Percentiles rank a stretch among this genome's conserved stretches.
These are phyloP conservation scores for Chytriomyces sp. DNA, from an alignment of 192 early-diverging fungal genomes.

Conservation along the genomic window DNA sequence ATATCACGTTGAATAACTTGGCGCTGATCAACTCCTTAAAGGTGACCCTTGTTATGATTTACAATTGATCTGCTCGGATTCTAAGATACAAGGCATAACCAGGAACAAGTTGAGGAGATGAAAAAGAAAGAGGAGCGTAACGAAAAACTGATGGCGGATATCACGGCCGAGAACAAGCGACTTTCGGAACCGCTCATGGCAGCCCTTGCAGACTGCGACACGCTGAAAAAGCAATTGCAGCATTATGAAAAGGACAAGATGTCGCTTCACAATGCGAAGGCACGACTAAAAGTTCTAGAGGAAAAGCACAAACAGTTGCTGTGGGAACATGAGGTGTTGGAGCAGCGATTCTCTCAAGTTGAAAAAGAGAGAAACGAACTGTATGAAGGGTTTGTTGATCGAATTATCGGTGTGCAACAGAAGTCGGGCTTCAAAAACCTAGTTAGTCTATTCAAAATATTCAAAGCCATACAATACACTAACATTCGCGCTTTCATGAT, in stretches of 20 bases:
- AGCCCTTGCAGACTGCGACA: constrained; percentile 63
- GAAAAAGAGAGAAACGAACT: constrained; percentile 66
- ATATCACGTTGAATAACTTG: constrained; percentile 69
- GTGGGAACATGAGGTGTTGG: constrained; percentile 69
- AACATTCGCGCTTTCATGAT: neutral
- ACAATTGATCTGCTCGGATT: neutral
- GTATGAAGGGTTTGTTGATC: constrained; percentile 65
- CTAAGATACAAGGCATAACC: neutral
- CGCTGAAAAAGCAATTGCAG: constrained; percentile 56
- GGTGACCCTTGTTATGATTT: constrained; percentile 24
- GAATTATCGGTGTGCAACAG: constrained; percentile 67
- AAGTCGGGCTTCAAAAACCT: constrained; percentile 71
- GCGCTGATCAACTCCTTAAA: constrained; percentile 68
- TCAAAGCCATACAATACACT: neutral
- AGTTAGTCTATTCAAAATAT: constrained; percentile 27
- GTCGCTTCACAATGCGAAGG: constrained; percentile 62
- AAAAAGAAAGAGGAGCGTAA: constrained; percentile 73
- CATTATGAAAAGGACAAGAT: constrained; percentile 70
- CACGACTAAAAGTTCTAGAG: constrained; percentile 61
- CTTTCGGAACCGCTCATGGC: constrained; percentile 65
- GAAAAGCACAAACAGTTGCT: constrained; percentile 61
- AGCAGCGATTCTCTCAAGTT: constrained; percentile 64
- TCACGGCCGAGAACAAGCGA: constrained; percentile 67
- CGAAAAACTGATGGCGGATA: constrained; percentile 69
- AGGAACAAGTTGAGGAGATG: constrained; percentile 74